Conservation (phyloP, 768 basidiomycete genomes). For the Suillus decipiens region DNA sequence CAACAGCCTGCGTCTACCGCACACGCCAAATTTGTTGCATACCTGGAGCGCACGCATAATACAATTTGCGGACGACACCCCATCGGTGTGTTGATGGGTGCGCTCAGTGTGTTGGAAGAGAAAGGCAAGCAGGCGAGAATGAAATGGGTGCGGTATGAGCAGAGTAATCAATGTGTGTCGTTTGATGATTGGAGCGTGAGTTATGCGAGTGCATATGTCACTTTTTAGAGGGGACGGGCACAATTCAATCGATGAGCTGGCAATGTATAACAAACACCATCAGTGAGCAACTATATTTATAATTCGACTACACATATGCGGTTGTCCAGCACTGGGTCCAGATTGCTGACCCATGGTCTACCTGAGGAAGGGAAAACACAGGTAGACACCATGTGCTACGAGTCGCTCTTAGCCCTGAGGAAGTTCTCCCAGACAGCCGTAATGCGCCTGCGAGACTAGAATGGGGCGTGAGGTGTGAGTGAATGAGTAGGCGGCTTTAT, state of each 20-base stretch:
- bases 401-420: conserved; percentile 27
- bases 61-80: conserved; percentile 98
- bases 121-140: conserved; percentile 40
- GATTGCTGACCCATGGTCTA: conserved; percentile 3
- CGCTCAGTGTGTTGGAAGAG: conserved; percentile 60
- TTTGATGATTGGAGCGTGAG: conserved; percentile 88
- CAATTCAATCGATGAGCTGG: not conserved
- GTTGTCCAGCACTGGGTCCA: conserved; percentile 1
- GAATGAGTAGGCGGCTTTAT: not conserved
- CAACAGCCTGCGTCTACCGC: conserved; percentile 56
- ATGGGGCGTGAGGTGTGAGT: conserved; percentile 13
- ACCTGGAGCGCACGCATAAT: conserved; percentile 78
- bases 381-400: not conserved
- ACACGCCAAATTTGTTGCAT: conserved; percentile 64
- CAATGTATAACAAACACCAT: not conserved
- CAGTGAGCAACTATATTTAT: not conserved
- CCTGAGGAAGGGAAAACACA: not conserved
- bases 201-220: conserved; percentile 89
- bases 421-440: conserved; percentile 27
- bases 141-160: conserved; percentile 91
- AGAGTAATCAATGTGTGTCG: conserved; percentile 75
- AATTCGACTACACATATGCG: not conserved
- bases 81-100: conserved; percentile 88
- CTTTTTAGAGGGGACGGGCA: conserved; percentile 33
- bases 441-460: conserved; percentile 26